A percentile compares a stretch with the other conserved stretches of the same genome.
Conservation (phyloP, 148 eudicot genomes). For the Euryodendron excelsum region DNA sequence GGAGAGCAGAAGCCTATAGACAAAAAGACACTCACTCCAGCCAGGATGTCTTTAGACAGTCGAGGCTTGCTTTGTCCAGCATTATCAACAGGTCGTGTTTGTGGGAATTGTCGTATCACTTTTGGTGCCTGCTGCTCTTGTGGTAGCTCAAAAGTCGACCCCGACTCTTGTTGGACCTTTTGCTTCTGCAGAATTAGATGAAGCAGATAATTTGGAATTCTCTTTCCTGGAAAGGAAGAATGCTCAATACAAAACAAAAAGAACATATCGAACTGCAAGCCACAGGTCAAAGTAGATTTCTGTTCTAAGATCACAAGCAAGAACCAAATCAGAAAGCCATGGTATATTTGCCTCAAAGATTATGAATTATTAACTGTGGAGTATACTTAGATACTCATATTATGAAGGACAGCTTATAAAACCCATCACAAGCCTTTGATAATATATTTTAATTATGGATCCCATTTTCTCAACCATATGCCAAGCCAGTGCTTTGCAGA, state of each 20-base stretch:
- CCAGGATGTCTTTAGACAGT: constrained; percentile 57
- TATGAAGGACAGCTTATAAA: neutral
- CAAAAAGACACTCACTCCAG: constrained; percentile 32
- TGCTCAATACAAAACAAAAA: neutral
- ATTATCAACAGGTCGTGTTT: constrained; percentile 47
- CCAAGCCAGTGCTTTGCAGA: neutral
- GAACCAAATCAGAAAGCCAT: neutral
- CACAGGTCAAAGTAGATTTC: neutral
- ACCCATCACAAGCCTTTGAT: neutral
- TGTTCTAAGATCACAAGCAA: neutral
- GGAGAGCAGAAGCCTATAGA: neutral
- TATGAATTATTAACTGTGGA: neutral
- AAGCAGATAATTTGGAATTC: constrained; percentile 1
- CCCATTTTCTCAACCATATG: neutral
- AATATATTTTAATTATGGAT: neutral
- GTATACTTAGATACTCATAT: no score
- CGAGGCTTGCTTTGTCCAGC: constrained; percentile 41
- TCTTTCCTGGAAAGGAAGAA: neutral
- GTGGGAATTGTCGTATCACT: constrained; percentile 56
- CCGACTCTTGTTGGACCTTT: constrained; percentile 44
- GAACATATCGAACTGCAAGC: neutral
- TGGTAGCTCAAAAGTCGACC: constrained; percentile 26
- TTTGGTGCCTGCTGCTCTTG: constrained; percentile 34
- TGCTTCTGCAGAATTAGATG: constrained; percentile 45
- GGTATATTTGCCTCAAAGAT: neutral